These are phyloP conservation scores for Amanita molliuscula DNA, from an alignment of 768 basidiomycete species.

Conservation along the genomic window DNA sequence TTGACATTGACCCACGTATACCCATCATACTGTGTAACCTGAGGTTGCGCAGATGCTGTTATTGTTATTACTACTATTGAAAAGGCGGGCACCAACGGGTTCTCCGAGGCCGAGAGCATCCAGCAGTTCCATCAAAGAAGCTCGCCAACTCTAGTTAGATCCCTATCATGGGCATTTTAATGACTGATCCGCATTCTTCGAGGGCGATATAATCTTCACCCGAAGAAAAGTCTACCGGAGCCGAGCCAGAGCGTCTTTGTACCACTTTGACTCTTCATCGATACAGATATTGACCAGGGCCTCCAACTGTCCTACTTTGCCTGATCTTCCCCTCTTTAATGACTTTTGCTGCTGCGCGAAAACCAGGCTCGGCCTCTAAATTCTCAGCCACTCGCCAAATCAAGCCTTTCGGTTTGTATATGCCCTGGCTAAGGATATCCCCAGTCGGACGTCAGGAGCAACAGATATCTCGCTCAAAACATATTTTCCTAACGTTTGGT, in stretches of 20 bases:
- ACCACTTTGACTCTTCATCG: conserved; percentile 59
- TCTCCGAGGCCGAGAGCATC: too few species aligned
- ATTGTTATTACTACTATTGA: too few species aligned
- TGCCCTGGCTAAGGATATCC: conserved; percentile 49
- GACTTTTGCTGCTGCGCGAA: conserved; percentile 33
- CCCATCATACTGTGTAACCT: too few species aligned
- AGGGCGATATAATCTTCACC: too few species aligned
- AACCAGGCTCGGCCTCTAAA: conserved; percentile 56
- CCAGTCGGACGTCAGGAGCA: conserved; percentile 56
- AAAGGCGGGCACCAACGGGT: too few species aligned
- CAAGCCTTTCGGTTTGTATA: conserved; percentile 61
- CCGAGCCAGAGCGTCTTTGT: conserved; percentile 77
- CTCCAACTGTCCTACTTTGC: conserved; percentile 61
- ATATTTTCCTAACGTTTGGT: conserved; percentile 75
- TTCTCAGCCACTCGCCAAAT: conserved; percentile 82
- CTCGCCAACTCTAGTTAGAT: too few species aligned
- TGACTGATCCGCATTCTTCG: not conserved
- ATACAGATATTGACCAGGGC: conserved; percentile 41
- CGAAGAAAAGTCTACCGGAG: conserved; percentile 49
- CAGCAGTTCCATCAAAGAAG: too few species aligned
- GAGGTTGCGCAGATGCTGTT: too few species aligned
- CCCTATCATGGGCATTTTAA: too few species aligned
- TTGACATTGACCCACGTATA: too few species aligned
- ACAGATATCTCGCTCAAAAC: conserved; percentile 87
- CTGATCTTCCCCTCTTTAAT: conserved; percentile 57